Evolutionary conservation across 2,329 filamentous ascomycete species (phyloP).

Genomic region (Rutstroemia sp.): DNA sequence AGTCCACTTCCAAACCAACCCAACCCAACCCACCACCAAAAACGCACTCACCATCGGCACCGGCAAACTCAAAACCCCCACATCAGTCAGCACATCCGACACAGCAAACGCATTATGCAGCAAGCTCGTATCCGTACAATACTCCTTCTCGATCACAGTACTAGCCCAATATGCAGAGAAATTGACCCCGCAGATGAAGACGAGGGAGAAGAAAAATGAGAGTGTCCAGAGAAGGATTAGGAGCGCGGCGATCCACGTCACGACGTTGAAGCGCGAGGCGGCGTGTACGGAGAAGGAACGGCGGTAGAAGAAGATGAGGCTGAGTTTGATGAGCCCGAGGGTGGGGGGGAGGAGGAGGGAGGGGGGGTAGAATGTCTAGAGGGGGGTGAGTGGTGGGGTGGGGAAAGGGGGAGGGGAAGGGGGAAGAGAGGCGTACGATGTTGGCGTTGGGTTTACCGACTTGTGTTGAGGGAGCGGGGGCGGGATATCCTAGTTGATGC

Average conservation of each 20-base stretch:
- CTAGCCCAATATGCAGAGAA: conserved; percentile 2
- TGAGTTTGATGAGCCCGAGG: conserved; percentile 6
- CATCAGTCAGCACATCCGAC: conserved; percentile 4
- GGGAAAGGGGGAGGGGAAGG: too few species aligned
- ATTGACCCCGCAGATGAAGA: conserved; percentile 3
- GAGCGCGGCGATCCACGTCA: background rate
- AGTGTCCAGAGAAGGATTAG: conserved; percentile 2
- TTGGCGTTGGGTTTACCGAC: conserved; percentile 4
- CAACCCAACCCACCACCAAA: too few species aligned
- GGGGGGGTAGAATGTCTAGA: conserved; percentile 1
- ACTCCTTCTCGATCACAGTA: background rate
- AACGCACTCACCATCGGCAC: conserved; percentile 7
- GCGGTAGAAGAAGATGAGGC: conserved; percentile 5
- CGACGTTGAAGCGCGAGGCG: background rate
- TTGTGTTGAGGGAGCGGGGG: background rate
- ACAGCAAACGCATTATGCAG: conserved; percentile 8
- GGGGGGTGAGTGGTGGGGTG: too few species aligned
- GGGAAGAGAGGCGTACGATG: background rate
- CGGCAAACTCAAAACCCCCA: background rate
- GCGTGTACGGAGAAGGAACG: background rate
- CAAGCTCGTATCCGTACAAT: background rate
- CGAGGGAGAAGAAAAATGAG: conserved; percentile 1
- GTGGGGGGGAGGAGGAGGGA: conserved; percentile 5
- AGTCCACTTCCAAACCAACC: too few species aligned
- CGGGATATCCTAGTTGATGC: conserved; percentile 3